A percentile compares a stretch with the other conserved stretches of the same genome.
Conservation (phyloP, 768 basidiomycete species). For the Rhizopogon vinicolor region DNA sequence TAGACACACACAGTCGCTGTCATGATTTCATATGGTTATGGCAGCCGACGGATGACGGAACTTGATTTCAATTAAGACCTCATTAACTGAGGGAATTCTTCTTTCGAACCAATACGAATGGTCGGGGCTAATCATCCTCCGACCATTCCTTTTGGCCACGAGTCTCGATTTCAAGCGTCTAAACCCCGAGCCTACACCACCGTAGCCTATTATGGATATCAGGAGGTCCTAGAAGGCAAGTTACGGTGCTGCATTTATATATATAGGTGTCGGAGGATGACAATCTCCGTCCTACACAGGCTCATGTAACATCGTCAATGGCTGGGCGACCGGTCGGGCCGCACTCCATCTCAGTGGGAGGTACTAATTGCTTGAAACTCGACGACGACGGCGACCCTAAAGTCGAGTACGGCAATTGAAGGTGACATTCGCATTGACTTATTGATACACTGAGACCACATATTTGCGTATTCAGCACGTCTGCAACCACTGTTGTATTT, state of each 20-base stretch:
- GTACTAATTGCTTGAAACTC: not conserved
- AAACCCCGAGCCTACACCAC: not conserved
- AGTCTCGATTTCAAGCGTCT: not conserved
- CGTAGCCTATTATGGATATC: not conserved
- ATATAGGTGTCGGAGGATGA: not conserved
- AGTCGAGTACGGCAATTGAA: not conserved
- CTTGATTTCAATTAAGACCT: not conserved
- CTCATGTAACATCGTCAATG: not conserved
- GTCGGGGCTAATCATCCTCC: slow-evolving; percentile 3
- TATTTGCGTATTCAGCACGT: not conserved
- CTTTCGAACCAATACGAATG: not conserved
- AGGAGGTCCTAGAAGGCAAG: not conserved
- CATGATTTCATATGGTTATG: not conserved
- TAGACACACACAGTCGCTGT: not conserved
- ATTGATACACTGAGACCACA: not conserved
- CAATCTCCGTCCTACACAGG: not conserved
- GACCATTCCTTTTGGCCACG: not conserved
- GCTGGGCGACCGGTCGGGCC: not conserved
- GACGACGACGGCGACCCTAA: not conserved
- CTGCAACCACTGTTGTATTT: not conserved
- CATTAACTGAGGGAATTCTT: not conserved
- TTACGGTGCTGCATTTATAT: not conserved
- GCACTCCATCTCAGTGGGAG: not conserved
- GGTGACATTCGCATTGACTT: not conserved
- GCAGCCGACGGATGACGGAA: not conserved